Conservation (phyloP, 352 stramenopile genomes). For the Globisporangium okanoganense region DNA sequence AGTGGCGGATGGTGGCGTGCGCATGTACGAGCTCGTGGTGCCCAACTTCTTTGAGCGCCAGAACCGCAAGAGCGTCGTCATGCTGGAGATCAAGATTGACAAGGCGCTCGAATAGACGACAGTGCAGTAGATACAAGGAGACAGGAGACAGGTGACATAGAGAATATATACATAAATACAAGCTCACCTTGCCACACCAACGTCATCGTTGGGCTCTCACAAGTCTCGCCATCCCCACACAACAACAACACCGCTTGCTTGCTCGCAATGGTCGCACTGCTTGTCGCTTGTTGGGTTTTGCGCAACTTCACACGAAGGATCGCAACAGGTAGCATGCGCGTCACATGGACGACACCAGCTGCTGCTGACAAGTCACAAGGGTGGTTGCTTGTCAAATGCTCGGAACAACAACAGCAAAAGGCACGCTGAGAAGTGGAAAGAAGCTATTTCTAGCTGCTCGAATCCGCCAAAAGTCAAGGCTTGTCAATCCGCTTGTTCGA, state of each 20-base stretch:
- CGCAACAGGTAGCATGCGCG: neutral
- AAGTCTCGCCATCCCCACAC: too few relatives aligned
- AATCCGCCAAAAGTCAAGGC: neutral
- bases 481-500: too few relatives aligned
- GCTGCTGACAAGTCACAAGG: too few relatives aligned
- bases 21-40: constrained; percentile 66
- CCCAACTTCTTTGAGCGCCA: constrained; percentile 46
- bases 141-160: too few relatives aligned
- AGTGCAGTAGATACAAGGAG: too few relatives aligned
- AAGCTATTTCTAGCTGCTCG: neutral
- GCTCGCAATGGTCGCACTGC: too few relatives aligned
- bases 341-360: neutral
- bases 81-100: constrained; percentile 73
- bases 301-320: neutral
- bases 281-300: neutral
- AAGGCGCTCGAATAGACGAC: constrained; percentile 28
- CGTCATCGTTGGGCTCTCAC: too few relatives aligned
- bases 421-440: neutral
- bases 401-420: neutral
- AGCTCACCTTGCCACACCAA: too few relatives aligned
- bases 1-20: constrained; percentile 26
- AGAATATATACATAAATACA: neutral
- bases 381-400: neutral
- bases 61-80: constrained; percentile 64
- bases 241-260: too few relatives aligned